These are phyloP conservation scores for Cystobasidiopsis lactophilus DNA, from an alignment of 768 basidiomycete species.

Conservation along the genomic window DNA sequence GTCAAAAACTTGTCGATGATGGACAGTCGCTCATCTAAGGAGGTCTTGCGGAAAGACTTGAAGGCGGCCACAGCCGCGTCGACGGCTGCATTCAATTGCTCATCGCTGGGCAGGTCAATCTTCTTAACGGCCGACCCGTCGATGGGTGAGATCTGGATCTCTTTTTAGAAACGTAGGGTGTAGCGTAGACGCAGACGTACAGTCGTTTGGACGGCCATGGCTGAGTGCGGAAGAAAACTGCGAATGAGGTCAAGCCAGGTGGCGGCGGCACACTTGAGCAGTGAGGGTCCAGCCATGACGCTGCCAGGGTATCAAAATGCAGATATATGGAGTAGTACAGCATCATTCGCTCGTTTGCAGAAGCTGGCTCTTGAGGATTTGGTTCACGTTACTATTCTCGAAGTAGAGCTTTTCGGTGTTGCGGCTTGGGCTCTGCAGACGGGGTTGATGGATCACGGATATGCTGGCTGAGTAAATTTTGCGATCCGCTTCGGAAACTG, in stretches of 20 bases:
- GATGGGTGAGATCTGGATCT: conserved; percentile 10
- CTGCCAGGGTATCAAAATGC: too few relatives aligned
- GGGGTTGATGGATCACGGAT: too few relatives aligned
- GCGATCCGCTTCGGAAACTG: not conserved
- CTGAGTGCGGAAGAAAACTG: not conserved
- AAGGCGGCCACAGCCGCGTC: conserved; percentile 42
- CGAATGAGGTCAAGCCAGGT: not conserved
- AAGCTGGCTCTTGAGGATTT: too few relatives aligned
- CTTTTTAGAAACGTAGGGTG: not conserved
- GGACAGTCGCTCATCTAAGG: conserved; percentile 41
- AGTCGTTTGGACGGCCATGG: not conserved
- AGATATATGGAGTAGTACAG: too few relatives aligned
- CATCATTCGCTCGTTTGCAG: too few relatives aligned
- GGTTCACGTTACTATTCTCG: too few relatives aligned
- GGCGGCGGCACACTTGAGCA: not conserved
- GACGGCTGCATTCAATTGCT: conserved; percentile 43
- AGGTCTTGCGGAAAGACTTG: conserved; percentile 38
- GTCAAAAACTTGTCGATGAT: conserved; percentile 49
- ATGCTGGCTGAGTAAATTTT: not conserved
- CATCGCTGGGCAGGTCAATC: conserved; percentile 39
- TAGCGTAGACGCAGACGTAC: not conserved
- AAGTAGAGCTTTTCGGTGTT: too few relatives aligned
- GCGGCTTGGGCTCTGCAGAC: too few relatives aligned
- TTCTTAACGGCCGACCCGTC: conserved; percentile 32
- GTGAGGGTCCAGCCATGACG: too few relatives aligned